Evolutionary conservation across 768 basidiomycete genomes (phyloP), one percentile per base, ranked within the genome.

Genomic region (Collybia nuda): DNA sequence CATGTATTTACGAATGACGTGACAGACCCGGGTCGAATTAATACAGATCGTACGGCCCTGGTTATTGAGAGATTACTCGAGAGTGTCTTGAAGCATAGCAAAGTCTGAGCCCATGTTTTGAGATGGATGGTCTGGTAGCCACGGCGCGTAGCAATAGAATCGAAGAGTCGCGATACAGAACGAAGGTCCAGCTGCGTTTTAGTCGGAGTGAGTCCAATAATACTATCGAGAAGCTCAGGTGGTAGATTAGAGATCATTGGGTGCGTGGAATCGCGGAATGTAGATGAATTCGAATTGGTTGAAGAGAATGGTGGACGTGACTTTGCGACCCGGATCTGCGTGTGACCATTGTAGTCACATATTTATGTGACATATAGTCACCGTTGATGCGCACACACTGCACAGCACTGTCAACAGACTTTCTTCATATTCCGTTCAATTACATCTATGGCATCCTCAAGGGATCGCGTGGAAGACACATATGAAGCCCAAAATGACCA

Each of bases 401-500:
- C 28, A 28, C 28, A 28, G 28, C 28, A 11, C 11, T 28, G 28
- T 5, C 28, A 28, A 32, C 14, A 32, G 6, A 11, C 32, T 41
- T 19, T 29, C 24, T 29, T 49, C 26, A 14, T 22, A 23, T 7
- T 38, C 26, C n/a, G 17, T 4, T 26, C 32, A 5, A 9, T 32
- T 32, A 9, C 12, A 4, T 32, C 46, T 53, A 77, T 77, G 72
- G 73, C 75, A 22, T 63, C 73, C 5, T 77, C 75, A 28, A 67
- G 75, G 59, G 65, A 66, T 41, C 69, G 65, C 17, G 74, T 79
- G 6, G 87, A 90, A 62, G 81, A 88, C 50, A 87, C 85, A 1
- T 92, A 93, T 59, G 91, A 93, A 66, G 63, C 78, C 6, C 91
- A 94, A 66, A 94, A 93, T 63, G 90, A 94, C 73, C 84, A 90